Percentiles rank a stretch among this genome's conserved stretches.
These are phyloP conservation scores for Russula sp. DNA, from an alignment of 768 basidiomycete species.

Conservation along the genomic window DNA sequence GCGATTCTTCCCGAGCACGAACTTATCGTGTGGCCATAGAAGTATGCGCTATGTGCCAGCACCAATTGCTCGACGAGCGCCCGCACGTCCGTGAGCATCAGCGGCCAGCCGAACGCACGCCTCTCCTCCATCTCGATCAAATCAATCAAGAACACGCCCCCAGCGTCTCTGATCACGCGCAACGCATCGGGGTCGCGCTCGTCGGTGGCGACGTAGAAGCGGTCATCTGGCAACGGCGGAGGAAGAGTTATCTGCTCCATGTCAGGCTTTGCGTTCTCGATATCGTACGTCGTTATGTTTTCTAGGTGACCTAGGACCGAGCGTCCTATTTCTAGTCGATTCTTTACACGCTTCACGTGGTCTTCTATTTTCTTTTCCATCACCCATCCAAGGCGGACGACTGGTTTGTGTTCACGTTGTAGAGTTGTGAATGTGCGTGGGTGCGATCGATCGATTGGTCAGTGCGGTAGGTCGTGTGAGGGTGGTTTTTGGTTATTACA, in stretches of 20 bases:
- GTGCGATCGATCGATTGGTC: no score
- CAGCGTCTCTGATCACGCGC: slow-evolving; percentile 37
- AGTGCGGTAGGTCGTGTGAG: not conserved
- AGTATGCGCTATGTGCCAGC: slow-evolving; percentile 38
- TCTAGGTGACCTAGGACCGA: slow-evolving; percentile 30
- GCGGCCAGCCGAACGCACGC: slow-evolving; percentile 41
- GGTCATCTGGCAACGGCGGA: slow-evolving; percentile 17
- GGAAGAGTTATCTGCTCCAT: slow-evolving; percentile 1
- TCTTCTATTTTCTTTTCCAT: slow-evolving; percentile 38
- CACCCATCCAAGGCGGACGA: slow-evolving; percentile 37
- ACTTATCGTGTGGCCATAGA: slow-evolving; percentile 41
- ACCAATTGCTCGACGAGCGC: slow-evolving; percentile 44
- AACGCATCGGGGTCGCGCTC: slow-evolving; percentile 41
- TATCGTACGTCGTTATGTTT: slow-evolving; percentile 16
- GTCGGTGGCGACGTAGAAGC: slow-evolving; percentile 42
- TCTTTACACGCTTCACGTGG: slow-evolving; percentile 39
- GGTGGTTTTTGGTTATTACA: not conserved
- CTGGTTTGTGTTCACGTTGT: slow-evolving; percentile 18
- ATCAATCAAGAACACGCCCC: slow-evolving; percentile 43
- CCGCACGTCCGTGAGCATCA: slow-evolving; percentile 45
- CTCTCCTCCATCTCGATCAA: slow-evolving; percentile 43
- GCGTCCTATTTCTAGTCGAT: slow-evolving; percentile 34
- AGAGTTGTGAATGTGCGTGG: no score
- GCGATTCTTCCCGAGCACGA: slow-evolving; percentile 41
- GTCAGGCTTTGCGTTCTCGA: slow-evolving; percentile 14